phyloP scores from a whole-genome alignment of 2,329 filamentous ascomycete species.

The Blumeria graminis region DNA sequence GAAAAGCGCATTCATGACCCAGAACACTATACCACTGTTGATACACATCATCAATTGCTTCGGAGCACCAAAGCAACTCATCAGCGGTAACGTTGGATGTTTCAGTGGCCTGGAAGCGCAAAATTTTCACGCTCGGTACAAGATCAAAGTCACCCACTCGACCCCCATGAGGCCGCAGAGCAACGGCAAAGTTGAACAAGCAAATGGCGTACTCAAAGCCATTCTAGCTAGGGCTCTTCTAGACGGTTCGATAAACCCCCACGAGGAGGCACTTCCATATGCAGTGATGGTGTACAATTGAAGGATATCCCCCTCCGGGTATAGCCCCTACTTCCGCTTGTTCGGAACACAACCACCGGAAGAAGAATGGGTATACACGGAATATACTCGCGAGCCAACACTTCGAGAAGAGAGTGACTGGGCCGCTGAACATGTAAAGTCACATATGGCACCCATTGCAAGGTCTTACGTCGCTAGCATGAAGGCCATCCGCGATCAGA shows the following conservation, averaged over 20 bases:
- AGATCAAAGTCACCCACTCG: background rate
- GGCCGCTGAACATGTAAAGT: background rate
- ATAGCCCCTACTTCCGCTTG: background rate
- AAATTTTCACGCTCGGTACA: background rate
- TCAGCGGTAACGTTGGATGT: background rate
- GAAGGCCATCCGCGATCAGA: background rate
- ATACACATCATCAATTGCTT: background rate
- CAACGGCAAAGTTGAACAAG: background rate
- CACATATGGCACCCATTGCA: background rate
- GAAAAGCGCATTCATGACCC: too few relatives aligned
- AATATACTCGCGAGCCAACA: background rate
- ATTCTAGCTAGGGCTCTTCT: background rate
- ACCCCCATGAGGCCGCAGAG: background rate
- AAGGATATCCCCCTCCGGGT: background rate
- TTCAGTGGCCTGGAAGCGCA: background rate
- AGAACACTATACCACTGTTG: background rate
- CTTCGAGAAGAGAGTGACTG: background rate
- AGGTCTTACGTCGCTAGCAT: background rate
- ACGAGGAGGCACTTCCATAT: background rate
- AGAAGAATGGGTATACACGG: background rate
- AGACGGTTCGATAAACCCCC: background rate
- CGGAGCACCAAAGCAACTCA: background rate
- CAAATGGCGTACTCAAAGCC: background rate
- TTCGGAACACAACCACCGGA: background rate
- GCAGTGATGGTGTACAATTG: background rate